phyloP scores from a whole-genome alignment of 2,329 filamentous ascomycete species.

The Sporothrix mexicana region DNA sequence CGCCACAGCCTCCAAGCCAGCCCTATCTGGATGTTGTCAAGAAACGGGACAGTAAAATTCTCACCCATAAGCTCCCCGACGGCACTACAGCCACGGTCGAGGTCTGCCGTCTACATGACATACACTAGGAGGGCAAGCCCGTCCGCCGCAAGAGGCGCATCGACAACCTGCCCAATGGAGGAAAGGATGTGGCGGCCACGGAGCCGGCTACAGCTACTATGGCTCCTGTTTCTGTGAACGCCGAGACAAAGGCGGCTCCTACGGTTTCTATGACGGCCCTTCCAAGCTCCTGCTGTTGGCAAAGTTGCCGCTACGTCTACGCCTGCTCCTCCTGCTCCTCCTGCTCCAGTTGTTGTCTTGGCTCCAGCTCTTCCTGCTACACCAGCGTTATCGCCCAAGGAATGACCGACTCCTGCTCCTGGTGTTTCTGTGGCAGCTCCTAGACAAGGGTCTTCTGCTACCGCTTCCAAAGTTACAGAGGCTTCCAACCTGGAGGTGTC shows the following conservation, averaged over 20 bases:
- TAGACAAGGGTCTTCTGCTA: too few relatives aligned
- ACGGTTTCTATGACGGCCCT: neutral
- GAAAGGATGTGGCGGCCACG: neutral
- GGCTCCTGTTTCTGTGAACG: neutral
- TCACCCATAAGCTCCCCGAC: neutral
- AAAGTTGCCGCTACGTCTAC: neutral
- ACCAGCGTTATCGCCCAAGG: neutral
- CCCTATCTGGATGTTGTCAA: constrained; percentile 4
- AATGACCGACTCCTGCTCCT: too few relatives aligned
- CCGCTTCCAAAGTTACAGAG: neutral
- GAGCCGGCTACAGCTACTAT: neutral
- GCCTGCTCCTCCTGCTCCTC: neutral
- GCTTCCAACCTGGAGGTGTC: neutral
- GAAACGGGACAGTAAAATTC: constrained; percentile 17
- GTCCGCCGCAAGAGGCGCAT: constrained; percentile 12
- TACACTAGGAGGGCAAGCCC: constrained; percentile 23
- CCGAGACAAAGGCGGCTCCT: neutral
- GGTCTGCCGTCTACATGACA: constrained; percentile 6
- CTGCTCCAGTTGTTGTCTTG: neutral
- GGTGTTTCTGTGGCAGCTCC: too few relatives aligned
- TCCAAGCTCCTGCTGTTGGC: neutral
- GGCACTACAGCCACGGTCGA: neutral
- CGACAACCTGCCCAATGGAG: constrained; percentile 11
- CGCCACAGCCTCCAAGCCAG: neutral
- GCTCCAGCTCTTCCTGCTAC: neutral